Base-by-base conservation (phyloP, 768 basidiomycete species). In the Lactarius pseudohatsudake region DNA sequence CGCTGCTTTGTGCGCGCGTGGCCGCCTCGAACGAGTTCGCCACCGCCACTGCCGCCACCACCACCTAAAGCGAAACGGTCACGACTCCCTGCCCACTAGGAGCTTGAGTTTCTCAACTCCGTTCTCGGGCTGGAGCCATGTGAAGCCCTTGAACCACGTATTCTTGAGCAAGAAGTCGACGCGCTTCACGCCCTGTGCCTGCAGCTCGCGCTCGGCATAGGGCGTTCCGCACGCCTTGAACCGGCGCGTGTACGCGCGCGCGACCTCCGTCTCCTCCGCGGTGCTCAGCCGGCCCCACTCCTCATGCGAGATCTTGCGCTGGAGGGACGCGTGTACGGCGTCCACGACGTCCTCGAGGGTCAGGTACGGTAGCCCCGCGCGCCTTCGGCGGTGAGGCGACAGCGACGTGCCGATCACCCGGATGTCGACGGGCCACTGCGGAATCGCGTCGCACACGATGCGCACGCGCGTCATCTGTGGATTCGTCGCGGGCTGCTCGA, bases 231-330 rank as follows among this genome's bases (percentile, higher is more conserved):
- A 59, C 32, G 70, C 62, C 62, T 71, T 69, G 70, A 38, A 69
- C 20, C 70, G 65, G 41, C 68, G 70, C 26, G 70, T 71, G 64
- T 69, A 71, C 41, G 70, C 70, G 15, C 68, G 64, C n/a, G 70
- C 43, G 41, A 71, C 50, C 0, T 71, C 65, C 36, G 65, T 71
- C 70, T 71, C 70, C 53, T 66, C 62, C 47, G 57, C n/a, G 13
- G 20, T 22, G 15, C 13, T 54, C 45, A 71, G 57, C 22, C 61
- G 62, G 16, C 65, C 68, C 70, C 70, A 71, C 56, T 71, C 70
- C 15, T 59, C 65, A 18, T 71, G 70, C 47, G 70, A 63, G 62
- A 71, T 71, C 65, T 69, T 65, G 69, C 56, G 65, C 40, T 71
- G 70, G 10, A 71, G 59, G 47, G 65, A 34, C 26, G 53, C 26